Base-by-base conservation (phyloP, 768 basidiomycete genomes). In the Rhizopogon roseolus region DNA sequence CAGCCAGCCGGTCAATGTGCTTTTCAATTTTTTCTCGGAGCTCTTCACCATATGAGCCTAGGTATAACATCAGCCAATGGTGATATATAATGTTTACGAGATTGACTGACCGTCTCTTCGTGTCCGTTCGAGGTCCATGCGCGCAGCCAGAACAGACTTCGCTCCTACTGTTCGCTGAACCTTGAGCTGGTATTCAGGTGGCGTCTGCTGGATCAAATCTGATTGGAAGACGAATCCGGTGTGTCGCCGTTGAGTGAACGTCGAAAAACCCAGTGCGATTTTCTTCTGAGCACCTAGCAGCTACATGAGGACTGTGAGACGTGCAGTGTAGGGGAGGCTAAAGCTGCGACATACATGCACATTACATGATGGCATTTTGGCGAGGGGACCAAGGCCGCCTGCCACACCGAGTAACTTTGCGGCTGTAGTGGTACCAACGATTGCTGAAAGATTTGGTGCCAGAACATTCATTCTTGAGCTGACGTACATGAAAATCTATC, bases 391-490 rank as follows among this genome's bases (percentile, higher is more conserved):
- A 25, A 99, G 79, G 54, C 97, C 97, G 53, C 97, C 97, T 39
- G 97, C 94, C 50, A 98, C 92, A 67, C 97, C 97, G 39, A 99
- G 85, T 50, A 99, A 74, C 77, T 99, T 99, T 44, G 97, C 97
- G 52, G 97, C 97, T 78, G 94, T 96, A 63, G 90, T 93, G 54
- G 97, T 97, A 71, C 97, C 96, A 75, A 98, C 92, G 73, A 99
- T 97, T 71, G 91, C 88, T 64, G 94, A 96, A 67, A 99, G 84
- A 72, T 99, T 99, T 65, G 97, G 97, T 62, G 97, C 96, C 66
- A 99, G 88, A 54, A 93, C 83, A 75, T 93, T 92, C 93, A 99
- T 98, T 76, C 97, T 84, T 63, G 93, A 96, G 78, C 95, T 96
- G 71, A 99, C 97, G 81, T 98, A 99, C 79, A 90, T 87, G 74